Evolutionary conservation across 2,329 filamentous ascomycete species (phyloP).

Genomic region (Cladobotryum protrusum): DNA sequence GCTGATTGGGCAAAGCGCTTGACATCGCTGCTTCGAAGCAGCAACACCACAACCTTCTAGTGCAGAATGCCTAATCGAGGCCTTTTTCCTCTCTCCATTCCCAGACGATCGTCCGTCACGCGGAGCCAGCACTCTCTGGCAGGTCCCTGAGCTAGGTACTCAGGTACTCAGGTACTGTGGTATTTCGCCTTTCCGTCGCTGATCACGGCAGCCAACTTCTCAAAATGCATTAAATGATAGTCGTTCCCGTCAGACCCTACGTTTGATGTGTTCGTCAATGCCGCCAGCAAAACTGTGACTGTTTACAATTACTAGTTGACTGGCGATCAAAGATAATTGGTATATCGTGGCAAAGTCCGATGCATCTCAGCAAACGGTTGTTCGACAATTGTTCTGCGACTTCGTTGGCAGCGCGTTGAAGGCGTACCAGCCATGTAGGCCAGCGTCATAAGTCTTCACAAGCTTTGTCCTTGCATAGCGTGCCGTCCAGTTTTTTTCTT

Average conservation of each 20-base stretch:
- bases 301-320: too few species aligned
- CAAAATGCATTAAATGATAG: too few species aligned
- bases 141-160: too few species aligned
- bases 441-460: too few species aligned
- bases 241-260: too few species aligned
- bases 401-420: too few species aligned
- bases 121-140: not conserved
- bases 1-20: constrained; percentile 2
- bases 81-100: not conserved
- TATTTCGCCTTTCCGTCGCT: not conserved
- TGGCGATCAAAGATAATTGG: not conserved
- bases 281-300: not conserved
- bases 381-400: too few species aligned
- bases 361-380: too few species aligned
- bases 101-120: not conserved
- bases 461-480: too few species aligned
- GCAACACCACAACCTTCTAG: not conserved
- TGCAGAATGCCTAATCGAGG: not conserved
- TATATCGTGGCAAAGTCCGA: not conserved
- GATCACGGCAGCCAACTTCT: not conserved
- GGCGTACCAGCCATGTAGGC: too few species aligned
- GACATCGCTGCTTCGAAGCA: not conserved
- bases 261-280: not conserved
- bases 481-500: too few species aligned
- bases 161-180: not conserved